Evolutionary conservation across 768 basidiomycete species (phyloP), one percentile per base, ranked within the genome.

Genomic region (Sarcomyxa edulis): DNA sequence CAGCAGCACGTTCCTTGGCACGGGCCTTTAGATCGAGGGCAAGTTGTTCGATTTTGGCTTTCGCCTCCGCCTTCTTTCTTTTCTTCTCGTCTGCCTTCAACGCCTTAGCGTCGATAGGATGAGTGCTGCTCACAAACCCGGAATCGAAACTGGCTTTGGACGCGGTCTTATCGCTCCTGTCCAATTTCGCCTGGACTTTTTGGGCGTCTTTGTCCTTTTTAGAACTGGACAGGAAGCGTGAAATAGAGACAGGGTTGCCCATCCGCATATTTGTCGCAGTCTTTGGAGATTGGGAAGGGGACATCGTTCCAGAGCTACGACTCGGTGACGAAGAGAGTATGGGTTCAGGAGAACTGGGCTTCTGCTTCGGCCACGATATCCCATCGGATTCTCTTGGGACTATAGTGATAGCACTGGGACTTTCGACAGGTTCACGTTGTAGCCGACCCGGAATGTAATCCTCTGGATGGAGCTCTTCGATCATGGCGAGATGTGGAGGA

Each of bases 21-120:
- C 53, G 58, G 35, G 60, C 59, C 51, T 66, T 70, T 44, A 74
- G 58, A 32, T 71, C 61, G 39, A 58, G 50, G n/a, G 73, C 72
- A 22, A 74, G 57, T 35, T 60, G 60, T 41, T 70, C 66, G 22
- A 54, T 56, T 46, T 54, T 63, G 38, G 61, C 61, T 49, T 66
- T 65, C 21, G 48, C 40, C 48, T 49, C 54, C 26, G 49, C 56
- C 56, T 68, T 72, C 44, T 65, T 62, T 54, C 58, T 54, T 45
- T 40, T 50, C 52, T 70, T 68, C 32, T 66, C 65, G 39, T 70
- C 64, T 16, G 61, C 65, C 53, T 64, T 74, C 39, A 56, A 56
- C 45, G 48, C 52, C 54, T 69, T 75, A 47, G 61, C 55, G 41
- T 72, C 74, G 29, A 54, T 24, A 18, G n/a, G n/a, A n/a, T n/a